A percentile compares a stretch with the other conserved stretches of the same genome.
phyloP scores from a whole-genome alignment of 2,329 filamentous ascomycete species.

The Penicillium capsulatum region DNA sequence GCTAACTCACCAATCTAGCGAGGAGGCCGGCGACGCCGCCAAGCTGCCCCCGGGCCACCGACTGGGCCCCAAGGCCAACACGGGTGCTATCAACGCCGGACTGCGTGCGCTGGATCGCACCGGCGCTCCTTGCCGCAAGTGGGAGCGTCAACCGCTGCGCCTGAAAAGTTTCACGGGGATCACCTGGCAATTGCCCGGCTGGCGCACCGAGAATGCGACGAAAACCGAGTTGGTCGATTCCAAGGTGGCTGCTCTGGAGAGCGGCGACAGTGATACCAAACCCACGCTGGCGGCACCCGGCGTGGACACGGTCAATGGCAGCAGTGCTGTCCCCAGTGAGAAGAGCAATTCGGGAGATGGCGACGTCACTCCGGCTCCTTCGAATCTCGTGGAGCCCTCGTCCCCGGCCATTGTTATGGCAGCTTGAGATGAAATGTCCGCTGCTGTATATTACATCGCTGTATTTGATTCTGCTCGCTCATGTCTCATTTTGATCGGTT shows the following conservation, averaged over 20 bases:
- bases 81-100: conserved; percentile 94
- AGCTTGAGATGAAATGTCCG: conserved; percentile 24
- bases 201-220: conserved; percentile 57
- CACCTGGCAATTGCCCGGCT: conserved; percentile 74
- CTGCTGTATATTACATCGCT: conserved; percentile 26
- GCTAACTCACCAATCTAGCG: conserved; percentile 33
- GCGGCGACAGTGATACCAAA: conserved; percentile 55
- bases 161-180: conserved; percentile 92
- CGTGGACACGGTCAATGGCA: conserved; percentile 20
- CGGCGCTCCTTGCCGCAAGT: conserved; percentile 87
- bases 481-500: conserved; percentile 3
- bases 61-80: conserved; percentile 92
- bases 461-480: conserved; percentile 7
- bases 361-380: conserved; percentile 44
- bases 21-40: conserved; percentile 48
- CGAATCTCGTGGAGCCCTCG: conserved; percentile 51
- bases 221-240: conserved; percentile 46
- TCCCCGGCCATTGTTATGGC: conserved; percentile 44
- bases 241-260: conserved; percentile 52
- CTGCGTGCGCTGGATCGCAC: conserved; percentile 89
- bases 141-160: conserved; percentile 75
- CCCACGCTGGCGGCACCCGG: conserved; percentile 47
- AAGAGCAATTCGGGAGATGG: conserved; percentile 55
- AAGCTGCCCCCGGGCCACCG: conserved; percentile 58
- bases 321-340: conserved; percentile 56